These are phyloP conservation scores for Apophysomyces elegans DNA, from an alignment of 371 early-diverging fungal genomes.

Conservation along the genomic window DNA sequence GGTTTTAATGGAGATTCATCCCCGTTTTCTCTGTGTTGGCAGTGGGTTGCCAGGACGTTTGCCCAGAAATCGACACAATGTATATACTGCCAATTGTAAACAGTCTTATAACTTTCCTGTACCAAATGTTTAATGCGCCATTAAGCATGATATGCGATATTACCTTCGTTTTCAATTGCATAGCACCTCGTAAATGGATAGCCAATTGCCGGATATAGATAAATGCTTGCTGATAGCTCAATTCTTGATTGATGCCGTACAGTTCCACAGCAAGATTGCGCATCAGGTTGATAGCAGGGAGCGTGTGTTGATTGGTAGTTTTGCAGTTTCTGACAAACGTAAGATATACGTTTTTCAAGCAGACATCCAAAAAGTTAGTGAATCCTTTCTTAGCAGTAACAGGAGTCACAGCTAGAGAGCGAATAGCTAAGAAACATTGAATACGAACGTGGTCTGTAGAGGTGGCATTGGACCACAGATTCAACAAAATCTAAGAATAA, in stretches of 20 bases:
- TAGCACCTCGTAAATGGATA: slow-evolving; percentile 84
- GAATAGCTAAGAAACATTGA: slow-evolving; percentile 80
- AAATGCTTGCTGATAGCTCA: slow-evolving; percentile 92
- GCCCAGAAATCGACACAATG: slow-evolving; percentile 91
- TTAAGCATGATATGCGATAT: background rate
- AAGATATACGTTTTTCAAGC: slow-evolving; percentile 76
- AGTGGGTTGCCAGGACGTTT: slow-evolving; percentile 77
- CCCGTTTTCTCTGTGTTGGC: slow-evolving; percentile 38
- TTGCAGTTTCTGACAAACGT: slow-evolving; percentile 81
- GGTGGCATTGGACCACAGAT: slow-evolving; percentile 61
- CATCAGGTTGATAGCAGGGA: slow-evolving; percentile 88
- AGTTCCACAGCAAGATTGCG: slow-evolving; percentile 88
- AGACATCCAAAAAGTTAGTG: slow-evolving; percentile 49
- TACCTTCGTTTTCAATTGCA: slow-evolving; percentile 75
- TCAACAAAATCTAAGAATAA: slow-evolving; percentile 43
- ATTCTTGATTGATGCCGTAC: slow-evolving; percentile 72
- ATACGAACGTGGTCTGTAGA: slow-evolving; percentile 73
- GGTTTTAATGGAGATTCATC: slow-evolving; percentile 70
- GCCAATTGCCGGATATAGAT: slow-evolving; percentile 92
- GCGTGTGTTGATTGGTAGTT: slow-evolving; percentile 76
- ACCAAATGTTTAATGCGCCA: background rate
- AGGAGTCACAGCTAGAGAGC: slow-evolving; percentile 61
- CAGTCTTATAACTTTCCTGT: slow-evolving; percentile 78
- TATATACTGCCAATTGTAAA: slow-evolving; percentile 96
- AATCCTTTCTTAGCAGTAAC: slow-evolving; percentile 27